phyloP scores from a whole-genome alignment of 139 green algal species.

The Chlorella ohadii region DNA sequence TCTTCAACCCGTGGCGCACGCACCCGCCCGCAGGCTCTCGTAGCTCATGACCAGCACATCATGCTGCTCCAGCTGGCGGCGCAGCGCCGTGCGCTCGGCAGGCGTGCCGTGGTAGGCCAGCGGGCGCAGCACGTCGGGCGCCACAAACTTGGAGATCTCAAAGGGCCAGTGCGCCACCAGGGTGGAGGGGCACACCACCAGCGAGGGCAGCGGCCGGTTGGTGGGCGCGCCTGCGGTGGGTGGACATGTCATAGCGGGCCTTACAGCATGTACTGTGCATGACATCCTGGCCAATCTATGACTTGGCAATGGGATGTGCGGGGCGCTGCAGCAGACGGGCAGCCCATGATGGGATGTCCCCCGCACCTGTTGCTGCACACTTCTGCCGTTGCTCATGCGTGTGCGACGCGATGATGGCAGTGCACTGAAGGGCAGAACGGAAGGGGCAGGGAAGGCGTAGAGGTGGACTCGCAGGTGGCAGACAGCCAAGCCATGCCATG shows the following conservation, averaged over 20 bases:
- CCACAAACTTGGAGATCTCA: slow-evolving; percentile 85
- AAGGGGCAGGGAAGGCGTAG: background rate
- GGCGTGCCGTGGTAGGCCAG: slow-evolving; percentile 78
- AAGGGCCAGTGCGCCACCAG: slow-evolving; percentile 95
- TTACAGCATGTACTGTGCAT: too few relatives aligned
- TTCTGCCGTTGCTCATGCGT: slow-evolving; percentile 29
- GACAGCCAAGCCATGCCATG: background rate
- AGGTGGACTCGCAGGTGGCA: background rate
- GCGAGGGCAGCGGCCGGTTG: slow-evolving; percentile 52
- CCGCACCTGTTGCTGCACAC: slow-evolving; percentile 10
- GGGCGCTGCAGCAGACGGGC: too few relatives aligned
- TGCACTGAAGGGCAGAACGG: slow-evolving; percentile 47
- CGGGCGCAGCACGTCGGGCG: slow-evolving; percentile 52
- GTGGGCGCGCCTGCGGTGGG: background rate
- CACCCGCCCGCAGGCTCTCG: slow-evolving; percentile 75
- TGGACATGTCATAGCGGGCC: too few relatives aligned
- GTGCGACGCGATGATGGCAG: slow-evolving; percentile 76
- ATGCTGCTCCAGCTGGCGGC: background rate
- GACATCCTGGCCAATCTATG: too few relatives aligned
- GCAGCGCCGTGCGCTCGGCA: slow-evolving; percentile 52
- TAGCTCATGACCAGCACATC: slow-evolving; percentile 92
- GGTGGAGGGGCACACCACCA: slow-evolving; percentile 95
- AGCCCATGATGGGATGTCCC: too few relatives aligned
- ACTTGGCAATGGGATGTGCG: too few relatives aligned
- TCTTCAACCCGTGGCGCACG: background rate